Conservation (phyloP, 2,329 filamentous ascomycete genomes). For the Ramularia collo-cygni region DNA sequence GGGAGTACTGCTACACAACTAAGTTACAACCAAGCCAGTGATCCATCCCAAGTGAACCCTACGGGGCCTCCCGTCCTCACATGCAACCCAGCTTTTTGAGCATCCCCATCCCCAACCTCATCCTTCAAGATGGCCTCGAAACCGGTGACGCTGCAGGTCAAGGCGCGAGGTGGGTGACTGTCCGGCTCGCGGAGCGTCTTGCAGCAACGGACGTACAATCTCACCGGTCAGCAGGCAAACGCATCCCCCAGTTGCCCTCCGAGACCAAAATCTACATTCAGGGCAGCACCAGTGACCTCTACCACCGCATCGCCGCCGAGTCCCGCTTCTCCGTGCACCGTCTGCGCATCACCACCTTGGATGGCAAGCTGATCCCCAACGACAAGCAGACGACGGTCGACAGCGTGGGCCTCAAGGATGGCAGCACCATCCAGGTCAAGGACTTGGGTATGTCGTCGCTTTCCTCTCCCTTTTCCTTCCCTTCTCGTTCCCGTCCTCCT, state of each 20-base stretch:
- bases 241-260: constrained; percentile 54
- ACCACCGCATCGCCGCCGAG: constrained; percentile 48
- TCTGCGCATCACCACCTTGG: constrained; percentile 58
- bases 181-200: neutral
- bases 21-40: no score
- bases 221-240: constrained; percentile 45
- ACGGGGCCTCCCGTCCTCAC: no score
- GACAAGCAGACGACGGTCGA: constrained; percentile 46
- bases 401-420: constrained; percentile 51
- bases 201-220: neutral
- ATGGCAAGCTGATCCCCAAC: constrained; percentile 53
- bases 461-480: neutral
- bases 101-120: no score
- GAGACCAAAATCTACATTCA: constrained; percentile 46
- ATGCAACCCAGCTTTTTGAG: no score
- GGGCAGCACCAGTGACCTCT: constrained; percentile 50
- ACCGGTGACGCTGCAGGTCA: constrained; percentile 37
- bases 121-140: constrained; percentile 39
- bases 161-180: constrained; percentile 36
- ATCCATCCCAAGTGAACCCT: no score
- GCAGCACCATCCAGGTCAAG: constrained; percentile 71
- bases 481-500: no score
- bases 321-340: constrained; percentile 53
- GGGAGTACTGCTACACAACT: no score
- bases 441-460: constrained; percentile 64